Evolutionary conservation across 495 filamentous ascomycete species (phyloP).

Genomic region (Filosporella fistucella): DNA sequence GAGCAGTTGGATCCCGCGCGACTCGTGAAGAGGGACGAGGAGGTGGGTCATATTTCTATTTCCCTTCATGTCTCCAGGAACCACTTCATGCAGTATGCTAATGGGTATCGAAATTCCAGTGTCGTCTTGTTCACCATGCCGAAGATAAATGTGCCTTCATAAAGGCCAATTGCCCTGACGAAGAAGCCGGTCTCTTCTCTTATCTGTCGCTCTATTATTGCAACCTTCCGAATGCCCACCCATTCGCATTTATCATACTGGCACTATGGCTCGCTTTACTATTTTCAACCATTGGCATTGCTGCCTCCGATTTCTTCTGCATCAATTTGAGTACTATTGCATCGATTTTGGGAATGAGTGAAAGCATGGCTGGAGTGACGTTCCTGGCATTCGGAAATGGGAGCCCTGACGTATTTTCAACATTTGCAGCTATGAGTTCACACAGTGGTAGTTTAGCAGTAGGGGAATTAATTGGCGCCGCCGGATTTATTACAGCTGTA

Average conservation of each 20-base stretch:
- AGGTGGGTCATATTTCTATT: conserved; percentile 17
- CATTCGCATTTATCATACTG: conserved; percentile 72
- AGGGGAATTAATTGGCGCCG: conserved; percentile 93
- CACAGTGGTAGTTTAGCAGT: conserved; percentile 94
- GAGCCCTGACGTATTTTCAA: conserved; percentile 98
- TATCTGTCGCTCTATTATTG: conserved; percentile 95
- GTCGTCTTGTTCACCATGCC: conserved; percentile 72
- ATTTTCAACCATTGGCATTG: conserved; percentile 97
- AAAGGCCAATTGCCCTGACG: conserved; percentile 73
- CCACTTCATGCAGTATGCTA: not conserved
- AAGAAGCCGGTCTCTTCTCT: conserved; percentile 84
- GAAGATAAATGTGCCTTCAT: conserved; percentile 76
- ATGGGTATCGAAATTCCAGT: conserved; percentile 42
- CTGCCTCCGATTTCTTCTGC: conserved; percentile 96
- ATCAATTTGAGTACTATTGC: conserved; percentile 93
- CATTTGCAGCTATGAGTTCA: conserved; percentile 95
- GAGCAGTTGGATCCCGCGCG: conserved; percentile 12
- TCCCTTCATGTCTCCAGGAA: not conserved
- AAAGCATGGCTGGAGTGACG: conserved; percentile 94
- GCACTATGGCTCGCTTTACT: conserved; percentile 82
- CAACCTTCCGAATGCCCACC: conserved; percentile 59
- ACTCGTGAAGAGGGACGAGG: conserved; percentile 27
- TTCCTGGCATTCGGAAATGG: conserved; percentile 98
- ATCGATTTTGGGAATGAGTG: conserved; percentile 82
- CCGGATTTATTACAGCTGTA: conserved; percentile 93